These are phyloP conservation scores for Scutellaria minor DNA, from an alignment of 257 asterid species.

Conservation along the genomic window DNA sequence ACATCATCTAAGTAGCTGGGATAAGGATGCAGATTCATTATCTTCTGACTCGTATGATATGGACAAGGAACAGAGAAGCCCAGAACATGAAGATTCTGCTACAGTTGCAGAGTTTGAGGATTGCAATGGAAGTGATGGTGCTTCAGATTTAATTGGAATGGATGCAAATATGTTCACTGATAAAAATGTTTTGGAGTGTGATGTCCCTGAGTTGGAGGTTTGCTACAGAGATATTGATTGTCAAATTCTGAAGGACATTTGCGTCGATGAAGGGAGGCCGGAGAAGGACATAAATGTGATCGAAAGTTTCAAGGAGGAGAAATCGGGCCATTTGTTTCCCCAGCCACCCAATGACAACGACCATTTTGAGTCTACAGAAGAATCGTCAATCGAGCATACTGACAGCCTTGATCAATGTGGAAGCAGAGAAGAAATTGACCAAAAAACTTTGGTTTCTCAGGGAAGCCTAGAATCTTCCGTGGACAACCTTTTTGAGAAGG, in stretches of 20 bases:
- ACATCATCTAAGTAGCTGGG: conserved; percentile 30
- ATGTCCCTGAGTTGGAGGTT: conserved; percentile 57
- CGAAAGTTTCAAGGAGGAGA: conserved; percentile 43
- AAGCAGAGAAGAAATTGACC: conserved; percentile 38
- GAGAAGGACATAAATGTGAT: conserved; percentile 43
- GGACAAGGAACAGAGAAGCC: conserved; percentile 40
- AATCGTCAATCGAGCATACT: conserved; percentile 31
- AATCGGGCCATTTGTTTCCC: conserved; percentile 30
- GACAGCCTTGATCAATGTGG: conserved; percentile 34
- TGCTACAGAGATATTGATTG: conserved; percentile 57
- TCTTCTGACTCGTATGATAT: conserved; percentile 39
- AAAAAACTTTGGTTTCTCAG: conserved; percentile 27
- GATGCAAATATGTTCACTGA: conserved; percentile 45
- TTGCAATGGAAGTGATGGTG: conserved; percentile 37
- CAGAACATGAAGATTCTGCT: conserved; percentile 36
- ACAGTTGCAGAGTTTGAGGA: conserved; percentile 34
- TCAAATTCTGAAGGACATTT: conserved; percentile 68
- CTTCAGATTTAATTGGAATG: conserved; percentile 37
- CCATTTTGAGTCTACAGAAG: conserved; percentile 29
- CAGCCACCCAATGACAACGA: conserved; percentile 37
- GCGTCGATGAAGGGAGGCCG: conserved; percentile 75
- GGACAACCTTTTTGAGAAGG: conserved; percentile 33
- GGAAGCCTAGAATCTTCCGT: conserved; percentile 29
- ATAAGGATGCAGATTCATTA: conserved; percentile 45
- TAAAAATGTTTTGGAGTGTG: conserved; percentile 57